Conservation (phyloP, 106 monocot genomes). For the Narthecium ossifragum region DNA sequence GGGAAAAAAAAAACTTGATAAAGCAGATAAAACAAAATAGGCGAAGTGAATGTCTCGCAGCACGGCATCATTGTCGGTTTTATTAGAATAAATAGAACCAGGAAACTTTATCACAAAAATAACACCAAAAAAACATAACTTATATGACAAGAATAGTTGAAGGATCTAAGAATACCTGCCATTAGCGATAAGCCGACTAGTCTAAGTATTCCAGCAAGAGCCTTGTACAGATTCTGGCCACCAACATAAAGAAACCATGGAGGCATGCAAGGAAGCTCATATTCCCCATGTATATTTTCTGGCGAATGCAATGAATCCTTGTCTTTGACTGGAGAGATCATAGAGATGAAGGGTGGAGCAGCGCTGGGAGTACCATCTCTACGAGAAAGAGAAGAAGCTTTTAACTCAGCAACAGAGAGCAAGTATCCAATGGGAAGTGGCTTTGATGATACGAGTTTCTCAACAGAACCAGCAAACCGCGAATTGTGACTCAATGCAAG, state of each 20-base stretch:
- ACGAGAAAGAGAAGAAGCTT: constrained; percentile 34
- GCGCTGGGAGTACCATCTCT: constrained; percentile 4
- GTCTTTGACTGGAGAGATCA: constrained; percentile 23
- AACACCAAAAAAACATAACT: background rate
- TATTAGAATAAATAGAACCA: background rate
- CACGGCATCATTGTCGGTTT: too few species aligned
- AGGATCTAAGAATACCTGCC: constrained; percentile 45
- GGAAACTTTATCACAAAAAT: background rate
- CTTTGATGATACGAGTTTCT: constrained; percentile 65
- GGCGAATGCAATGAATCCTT: constrained; percentile 8
- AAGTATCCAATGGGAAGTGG: constrained; percentile 82
- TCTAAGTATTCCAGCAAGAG: constrained; percentile 79
- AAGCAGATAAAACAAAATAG: constrained; percentile 2
- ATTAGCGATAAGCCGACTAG: constrained; percentile 68
- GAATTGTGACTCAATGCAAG: constrained; percentile 68
- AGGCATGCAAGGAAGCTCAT: constrained; percentile 77
- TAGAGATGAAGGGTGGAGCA: constrained; percentile 22
- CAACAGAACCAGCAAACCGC: constrained; percentile 67
- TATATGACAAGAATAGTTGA: background rate
- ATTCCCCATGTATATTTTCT: constrained; percentile 10
- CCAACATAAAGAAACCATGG: constrained; percentile 78
- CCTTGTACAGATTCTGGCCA: constrained; percentile 58
- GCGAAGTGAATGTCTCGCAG: too few species aligned
- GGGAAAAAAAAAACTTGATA: background rate
- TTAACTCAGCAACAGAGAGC: constrained; percentile 83